Evolutionary conservation across 306 rosid species (phyloP).

Genomic region (Pyrus betulifolia): DNA sequence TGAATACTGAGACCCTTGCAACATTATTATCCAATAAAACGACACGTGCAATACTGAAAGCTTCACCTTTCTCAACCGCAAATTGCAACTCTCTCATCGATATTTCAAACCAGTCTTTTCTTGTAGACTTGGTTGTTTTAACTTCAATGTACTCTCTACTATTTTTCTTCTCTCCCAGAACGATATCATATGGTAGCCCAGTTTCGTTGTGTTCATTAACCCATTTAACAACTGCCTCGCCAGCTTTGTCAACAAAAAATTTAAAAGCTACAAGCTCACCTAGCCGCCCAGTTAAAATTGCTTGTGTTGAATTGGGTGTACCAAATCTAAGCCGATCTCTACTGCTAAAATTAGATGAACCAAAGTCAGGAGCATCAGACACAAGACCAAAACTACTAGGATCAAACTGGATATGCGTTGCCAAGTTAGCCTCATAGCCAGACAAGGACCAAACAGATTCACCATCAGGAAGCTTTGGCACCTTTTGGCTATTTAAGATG

Average conservation of each 20-base stretch:
- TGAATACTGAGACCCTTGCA: conserved; percentile 46
- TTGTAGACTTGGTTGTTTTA: conserved; percentile 62
- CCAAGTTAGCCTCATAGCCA: conserved; percentile 17
- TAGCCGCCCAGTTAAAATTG: conserved; percentile 50
- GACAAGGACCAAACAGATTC: conserved; percentile 71
- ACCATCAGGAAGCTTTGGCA: conserved; percentile 57
- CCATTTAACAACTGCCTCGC: conserved; percentile 52
- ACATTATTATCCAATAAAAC: conserved; percentile 32
- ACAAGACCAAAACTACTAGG: conserved; percentile 21
- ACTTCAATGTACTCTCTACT: conserved; percentile 62
- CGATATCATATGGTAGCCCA: conserved; percentile 70
- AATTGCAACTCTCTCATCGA: conserved; percentile 71
- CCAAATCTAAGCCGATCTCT: conserved; percentile 55
- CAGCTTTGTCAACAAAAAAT: conserved; percentile 41
- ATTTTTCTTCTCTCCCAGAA: conserved; percentile 35
- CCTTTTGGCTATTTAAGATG: conserved; percentile 59
- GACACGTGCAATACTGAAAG: conserved; percentile 71
- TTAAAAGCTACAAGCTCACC: conserved; percentile 73
- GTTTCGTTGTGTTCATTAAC: conserved; percentile 64
- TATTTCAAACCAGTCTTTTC: conserved; percentile 83
- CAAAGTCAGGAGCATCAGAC: conserved; percentile 7
- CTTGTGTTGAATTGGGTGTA: conserved; percentile 43
- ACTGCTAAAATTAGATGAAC: conserved; percentile 21
- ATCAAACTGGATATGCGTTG: conserved; percentile 14
- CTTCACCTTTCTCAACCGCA: conserved; percentile 59